Conservation (phyloP, 345 rosid species). For the Citrus australasica region DNA sequence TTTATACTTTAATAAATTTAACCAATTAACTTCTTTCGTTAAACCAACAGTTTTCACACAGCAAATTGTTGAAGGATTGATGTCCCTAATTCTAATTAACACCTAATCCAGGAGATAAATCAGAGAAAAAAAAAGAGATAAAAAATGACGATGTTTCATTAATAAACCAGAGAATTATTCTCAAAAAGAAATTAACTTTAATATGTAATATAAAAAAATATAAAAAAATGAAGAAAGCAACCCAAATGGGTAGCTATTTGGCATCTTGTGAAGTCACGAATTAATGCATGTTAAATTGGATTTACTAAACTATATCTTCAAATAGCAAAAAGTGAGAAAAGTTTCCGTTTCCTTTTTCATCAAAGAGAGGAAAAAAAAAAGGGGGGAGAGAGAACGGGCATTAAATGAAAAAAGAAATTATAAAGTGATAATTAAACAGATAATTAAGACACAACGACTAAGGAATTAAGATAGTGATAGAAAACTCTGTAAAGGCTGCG, state of each 20-base stretch:
- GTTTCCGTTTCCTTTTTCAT: conserved; percentile 16
- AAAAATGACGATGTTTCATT: no score
- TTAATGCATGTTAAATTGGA: neutral
- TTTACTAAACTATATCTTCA: neutral
- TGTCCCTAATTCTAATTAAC: no score
- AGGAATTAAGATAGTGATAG: conserved; percentile 17
- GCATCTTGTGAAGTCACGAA: conserved; percentile 5
- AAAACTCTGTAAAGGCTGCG: conserved; percentile 29
- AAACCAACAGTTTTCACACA: no score
- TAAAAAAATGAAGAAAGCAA: no score
- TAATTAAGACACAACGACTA: conserved; percentile 10
- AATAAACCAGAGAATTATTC: no score
- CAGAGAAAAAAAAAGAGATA: no score
- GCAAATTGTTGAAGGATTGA: no score
- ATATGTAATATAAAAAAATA: no score
- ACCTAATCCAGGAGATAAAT: no score
- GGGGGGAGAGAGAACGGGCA: neutral
- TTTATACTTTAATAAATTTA: no score
- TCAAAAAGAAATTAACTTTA: neutral
- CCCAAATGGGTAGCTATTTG: neutral
- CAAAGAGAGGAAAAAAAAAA: neutral
- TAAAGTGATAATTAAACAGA: neutral
- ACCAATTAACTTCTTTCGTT: no score
- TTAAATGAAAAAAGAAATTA: neutral
- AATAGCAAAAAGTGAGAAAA: conserved; percentile 9